These are phyloP conservation scores for Tricholoma bakamatsutake DNA, from an alignment of 768 basidiomycete genomes.

Conservation along the genomic window DNA sequence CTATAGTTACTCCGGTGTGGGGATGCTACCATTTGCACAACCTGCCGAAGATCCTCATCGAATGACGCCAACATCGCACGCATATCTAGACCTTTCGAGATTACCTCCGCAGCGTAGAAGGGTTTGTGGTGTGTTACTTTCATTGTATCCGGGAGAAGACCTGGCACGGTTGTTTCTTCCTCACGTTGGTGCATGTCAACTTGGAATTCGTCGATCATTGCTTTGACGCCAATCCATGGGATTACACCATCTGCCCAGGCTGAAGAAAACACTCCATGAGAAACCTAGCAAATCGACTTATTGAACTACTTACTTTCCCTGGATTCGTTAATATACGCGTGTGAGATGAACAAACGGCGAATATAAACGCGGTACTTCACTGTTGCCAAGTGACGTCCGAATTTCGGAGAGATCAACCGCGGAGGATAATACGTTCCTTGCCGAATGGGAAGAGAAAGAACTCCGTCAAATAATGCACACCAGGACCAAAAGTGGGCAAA, in stretches of 20 bases:
- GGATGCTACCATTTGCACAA: constrained; percentile 43
- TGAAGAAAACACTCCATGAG: constrained; percentile 11
- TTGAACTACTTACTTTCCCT: constrained; percentile 43
- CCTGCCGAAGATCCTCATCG: constrained; percentile 60
- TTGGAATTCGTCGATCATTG: constrained; percentile 70
- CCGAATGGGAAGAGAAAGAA: constrained; percentile 75
- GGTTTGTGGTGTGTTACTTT: constrained; percentile 70
- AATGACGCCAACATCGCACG: constrained; percentile 78
- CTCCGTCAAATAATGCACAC: constrained; percentile 82
- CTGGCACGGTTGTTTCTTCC: constrained; percentile 63
- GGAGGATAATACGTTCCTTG: constrained; percentile 80
- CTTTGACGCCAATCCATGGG: constrained; percentile 82
- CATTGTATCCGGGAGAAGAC: constrained; percentile 49
- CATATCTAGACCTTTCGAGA: constrained; percentile 69
- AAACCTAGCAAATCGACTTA: background rate
- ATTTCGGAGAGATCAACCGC: constrained; percentile 74
- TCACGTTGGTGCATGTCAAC: constrained; percentile 92
- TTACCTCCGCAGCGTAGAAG: constrained; percentile 84
- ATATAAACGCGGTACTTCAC: constrained; percentile 84
- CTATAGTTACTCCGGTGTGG: constrained; percentile 44
- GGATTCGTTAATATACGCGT: constrained; percentile 80
- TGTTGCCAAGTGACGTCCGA: constrained; percentile 83
- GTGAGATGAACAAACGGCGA: constrained; percentile 75
- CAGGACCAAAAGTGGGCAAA: constrained; percentile 91
- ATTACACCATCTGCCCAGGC: constrained; percentile 79